Percentiles rank a stretch among this genome's conserved stretches.
phyloP scores from a whole-genome alignment of 371 early-diverging fungal species.

The Smittium mucronatum region DNA sequence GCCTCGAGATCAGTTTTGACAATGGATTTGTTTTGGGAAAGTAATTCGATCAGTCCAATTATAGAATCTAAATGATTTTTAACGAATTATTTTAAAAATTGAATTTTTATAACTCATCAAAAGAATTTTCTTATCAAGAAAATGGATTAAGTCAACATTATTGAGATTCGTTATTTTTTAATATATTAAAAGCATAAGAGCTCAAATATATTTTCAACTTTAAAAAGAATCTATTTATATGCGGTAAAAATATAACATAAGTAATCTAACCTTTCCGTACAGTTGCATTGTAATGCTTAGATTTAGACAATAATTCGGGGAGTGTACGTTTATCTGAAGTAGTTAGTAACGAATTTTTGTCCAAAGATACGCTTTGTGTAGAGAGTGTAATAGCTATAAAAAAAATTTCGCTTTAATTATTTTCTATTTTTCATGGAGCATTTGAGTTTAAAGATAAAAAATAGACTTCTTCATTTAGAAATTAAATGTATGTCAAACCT shows the following conservation, averaged over 20 bases:
- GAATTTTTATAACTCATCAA: too few species aligned
- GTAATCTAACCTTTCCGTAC: constrained; percentile 47
- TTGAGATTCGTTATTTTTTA: too few species aligned
- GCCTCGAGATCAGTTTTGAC: constrained; percentile 46
- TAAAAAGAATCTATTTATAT: too few species aligned
- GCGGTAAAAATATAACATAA: too few species aligned
- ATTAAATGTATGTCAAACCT: constrained; percentile 33
- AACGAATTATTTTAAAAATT: too few species aligned
- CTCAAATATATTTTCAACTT: too few species aligned
- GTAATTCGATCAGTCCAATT: constrained; percentile 50
- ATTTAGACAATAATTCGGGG: constrained; percentile 51
- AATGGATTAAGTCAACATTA: too few species aligned
- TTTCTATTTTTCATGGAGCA: neutral
- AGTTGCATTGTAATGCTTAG: constrained; percentile 63
- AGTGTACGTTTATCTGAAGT: constrained; percentile 59
- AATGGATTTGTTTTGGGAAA: constrained; percentile 40
- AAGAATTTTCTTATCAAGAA: too few species aligned
- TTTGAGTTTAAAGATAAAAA: constrained; percentile 9
- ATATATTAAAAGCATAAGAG: too few species aligned
- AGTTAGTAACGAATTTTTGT: constrained; percentile 49
- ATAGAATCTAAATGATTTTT: constrained; percentile 49
- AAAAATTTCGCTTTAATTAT: neutral
- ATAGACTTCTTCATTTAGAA: neutral
- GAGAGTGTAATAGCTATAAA: constrained; percentile 57
- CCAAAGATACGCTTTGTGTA: constrained; percentile 57